A percentile compares a stretch with the other conserved stretches of the same genome.
Conservation (phyloP, 805 yeast species). For the Starmerella davenportii region DNA sequence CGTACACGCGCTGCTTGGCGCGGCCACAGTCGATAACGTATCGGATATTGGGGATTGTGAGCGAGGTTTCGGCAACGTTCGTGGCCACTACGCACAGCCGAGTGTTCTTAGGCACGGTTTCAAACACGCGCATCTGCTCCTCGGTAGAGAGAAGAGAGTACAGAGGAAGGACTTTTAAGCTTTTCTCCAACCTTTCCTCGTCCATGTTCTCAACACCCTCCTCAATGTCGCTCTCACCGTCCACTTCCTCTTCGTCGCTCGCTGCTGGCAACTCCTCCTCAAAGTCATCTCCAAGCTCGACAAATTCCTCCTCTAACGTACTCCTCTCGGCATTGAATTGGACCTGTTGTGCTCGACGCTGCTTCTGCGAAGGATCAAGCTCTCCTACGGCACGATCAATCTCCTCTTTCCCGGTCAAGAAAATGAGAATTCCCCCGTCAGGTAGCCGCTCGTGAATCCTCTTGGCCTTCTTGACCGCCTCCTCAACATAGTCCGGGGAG, state of each 20-base stretch:
- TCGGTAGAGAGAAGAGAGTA: slow-evolving; percentile 86
- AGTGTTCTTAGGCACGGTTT: slow-evolving; percentile 66
- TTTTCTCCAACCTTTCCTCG: slow-evolving; percentile 33
- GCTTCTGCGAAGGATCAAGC: slow-evolving; percentile 46
- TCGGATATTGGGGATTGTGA: slow-evolving; percentile 87
- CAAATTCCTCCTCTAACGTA: slow-evolving; percentile 71
- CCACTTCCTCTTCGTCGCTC: slow-evolving; percentile 22
- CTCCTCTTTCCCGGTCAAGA: slow-evolving; percentile 89
- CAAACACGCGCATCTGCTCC: slow-evolving; percentile 86
- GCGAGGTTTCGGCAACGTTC: slow-evolving; percentile 92
- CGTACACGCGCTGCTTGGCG: slow-evolving; percentile 68
- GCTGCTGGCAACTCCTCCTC: slow-evolving; percentile 23
- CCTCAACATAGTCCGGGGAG: slow-evolving; percentile 60
- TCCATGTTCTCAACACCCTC: slow-evolving; percentile 42
- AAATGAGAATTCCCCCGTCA: slow-evolving; percentile 82
- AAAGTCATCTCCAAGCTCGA: slow-evolving; percentile 33
- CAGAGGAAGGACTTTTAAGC: slow-evolving; percentile 76
- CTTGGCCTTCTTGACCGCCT: slow-evolving; percentile 65
- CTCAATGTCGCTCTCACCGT: slow-evolving; percentile 27
- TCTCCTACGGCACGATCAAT: slow-evolving; percentile 57
- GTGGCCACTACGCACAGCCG: slow-evolving; percentile 89
- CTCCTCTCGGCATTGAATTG: slow-evolving; percentile 21
- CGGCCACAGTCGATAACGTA: slow-evolving; percentile 94
- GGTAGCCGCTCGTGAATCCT: slow-evolving; percentile 78
- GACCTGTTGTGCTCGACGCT: slow-evolving; percentile 15